Conservation (phyloP, 192 early-diverging fungal genomes). For the Backusella morwellensis region DNA sequence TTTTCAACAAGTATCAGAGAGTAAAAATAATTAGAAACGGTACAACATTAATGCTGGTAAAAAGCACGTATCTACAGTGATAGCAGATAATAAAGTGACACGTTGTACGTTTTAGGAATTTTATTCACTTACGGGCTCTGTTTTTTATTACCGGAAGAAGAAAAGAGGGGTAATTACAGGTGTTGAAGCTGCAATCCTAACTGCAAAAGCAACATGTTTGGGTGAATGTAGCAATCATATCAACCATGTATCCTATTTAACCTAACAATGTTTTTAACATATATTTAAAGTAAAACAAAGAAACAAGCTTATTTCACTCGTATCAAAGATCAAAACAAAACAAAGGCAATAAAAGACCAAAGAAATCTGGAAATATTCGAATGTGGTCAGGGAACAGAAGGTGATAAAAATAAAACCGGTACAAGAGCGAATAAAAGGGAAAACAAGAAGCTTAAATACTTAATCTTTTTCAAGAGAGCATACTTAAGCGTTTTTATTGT, state of each 20-base stretch:
- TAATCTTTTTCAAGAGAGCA: no score
- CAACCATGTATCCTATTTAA: no score
- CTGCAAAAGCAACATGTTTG: not conserved
- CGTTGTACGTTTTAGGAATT: not conserved
- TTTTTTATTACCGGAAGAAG: not conserved
- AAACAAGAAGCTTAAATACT: not conserved
- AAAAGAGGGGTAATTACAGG: not conserved
- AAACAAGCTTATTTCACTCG: no score
- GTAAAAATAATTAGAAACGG: not conserved
- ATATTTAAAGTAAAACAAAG: no score
- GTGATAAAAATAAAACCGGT: not conserved
- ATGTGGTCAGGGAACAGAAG: not conserved
- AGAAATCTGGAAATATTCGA: not conserved
- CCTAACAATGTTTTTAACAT: no score
- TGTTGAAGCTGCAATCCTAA: not conserved
- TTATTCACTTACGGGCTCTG: not conserved
- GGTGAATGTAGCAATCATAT: no score
- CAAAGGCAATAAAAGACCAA: not conserved
- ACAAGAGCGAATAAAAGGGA: not conserved
- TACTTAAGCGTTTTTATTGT: not conserved
- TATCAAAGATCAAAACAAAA: no score
- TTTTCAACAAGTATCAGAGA: not conserved
- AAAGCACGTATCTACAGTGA: not conserved
- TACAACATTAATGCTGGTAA: not conserved
- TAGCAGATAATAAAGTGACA: not conserved